Percentiles rank a stretch among this genome's conserved stretches.
These are phyloP conservation scores for Skeletonema marinoi DNA, from an alignment of 108 stramenopile genomes.

Conservation along the genomic window DNA sequence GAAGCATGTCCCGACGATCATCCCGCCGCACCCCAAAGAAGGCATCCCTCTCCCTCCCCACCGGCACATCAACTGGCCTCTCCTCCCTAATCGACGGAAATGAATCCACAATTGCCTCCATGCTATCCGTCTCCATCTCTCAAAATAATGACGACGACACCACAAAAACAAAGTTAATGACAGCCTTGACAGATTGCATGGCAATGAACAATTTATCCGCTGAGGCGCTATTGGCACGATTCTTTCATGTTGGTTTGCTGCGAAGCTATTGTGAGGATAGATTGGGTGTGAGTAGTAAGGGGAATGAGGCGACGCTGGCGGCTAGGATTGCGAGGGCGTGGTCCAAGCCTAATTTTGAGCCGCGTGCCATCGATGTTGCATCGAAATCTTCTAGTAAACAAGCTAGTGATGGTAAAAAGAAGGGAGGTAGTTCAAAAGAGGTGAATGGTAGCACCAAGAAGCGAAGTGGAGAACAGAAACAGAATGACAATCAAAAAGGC, in stretches of 20 bases:
- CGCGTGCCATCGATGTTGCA: background rate
- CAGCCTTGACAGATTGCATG: constrained; percentile 8
- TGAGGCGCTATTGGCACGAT: constrained; percentile 15
- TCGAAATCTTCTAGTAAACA: background rate
- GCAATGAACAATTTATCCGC: constrained; percentile 12
- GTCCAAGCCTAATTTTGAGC: constrained; percentile 2
- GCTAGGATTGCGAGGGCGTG: constrained; percentile 15
- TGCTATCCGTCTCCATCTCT: constrained; percentile 4
- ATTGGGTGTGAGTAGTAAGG: constrained; percentile 7
- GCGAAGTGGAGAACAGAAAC: background rate
- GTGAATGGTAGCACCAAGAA: background rate
- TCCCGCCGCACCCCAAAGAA: constrained; percentile 5
- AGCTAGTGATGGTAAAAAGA: background rate
- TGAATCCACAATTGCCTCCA: constrained; percentile 11
- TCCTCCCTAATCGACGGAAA: constrained; percentile 13
- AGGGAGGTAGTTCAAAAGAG: background rate
- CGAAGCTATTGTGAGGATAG: constrained; percentile 4
- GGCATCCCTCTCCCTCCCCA: background rate
- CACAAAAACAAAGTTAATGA: constrained; percentile 1
- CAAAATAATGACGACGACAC: background rate
- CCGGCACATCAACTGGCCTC: background rate
- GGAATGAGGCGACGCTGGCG: constrained; percentile 16
- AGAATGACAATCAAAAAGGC: background rate
- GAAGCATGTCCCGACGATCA: constrained; percentile 4
- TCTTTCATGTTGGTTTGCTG: background rate